A percentile compares a stretch with the other conserved stretches of the same genome.
Conservation (phyloP, 306 rosid genomes). For the Clitoria ternatea region DNA sequence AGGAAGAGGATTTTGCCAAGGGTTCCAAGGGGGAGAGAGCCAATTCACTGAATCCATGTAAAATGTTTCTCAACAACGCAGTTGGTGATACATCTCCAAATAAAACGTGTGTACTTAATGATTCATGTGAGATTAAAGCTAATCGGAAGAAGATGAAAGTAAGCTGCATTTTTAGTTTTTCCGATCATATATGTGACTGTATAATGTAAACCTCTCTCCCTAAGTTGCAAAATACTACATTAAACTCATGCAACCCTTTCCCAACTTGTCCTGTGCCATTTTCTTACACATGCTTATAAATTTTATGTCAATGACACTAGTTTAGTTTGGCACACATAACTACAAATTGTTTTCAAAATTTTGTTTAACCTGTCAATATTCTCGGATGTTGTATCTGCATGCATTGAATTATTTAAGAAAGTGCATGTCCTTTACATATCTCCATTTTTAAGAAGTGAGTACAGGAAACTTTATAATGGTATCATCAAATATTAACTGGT, state of each 20-base stretch:
- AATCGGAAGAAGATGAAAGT: conserved; percentile 86
- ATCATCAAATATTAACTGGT: neutral
- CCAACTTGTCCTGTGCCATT: neutral
- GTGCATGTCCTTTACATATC: neutral
- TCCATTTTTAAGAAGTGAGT: neutral
- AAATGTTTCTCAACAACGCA: conserved; percentile 24
- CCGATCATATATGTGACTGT: neutral
- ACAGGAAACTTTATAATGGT: neutral
- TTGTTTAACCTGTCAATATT: neutral
- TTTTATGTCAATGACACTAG: neutral
- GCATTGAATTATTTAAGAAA: conserved; percentile 7
- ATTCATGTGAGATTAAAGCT: conserved; percentile 43
- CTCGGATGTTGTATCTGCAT: neutral
- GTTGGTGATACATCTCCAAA: conserved; percentile 33
- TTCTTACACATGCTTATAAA: neutral
- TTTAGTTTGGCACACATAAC: neutral
- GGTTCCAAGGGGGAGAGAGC: conserved; percentile 38
- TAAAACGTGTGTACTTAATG: conserved; percentile 34
- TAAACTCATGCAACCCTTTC: neutral
- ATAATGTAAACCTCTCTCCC: neutral
- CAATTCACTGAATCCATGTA: conserved; percentile 26
- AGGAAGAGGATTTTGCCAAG: conserved; percentile 51
- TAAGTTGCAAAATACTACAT: neutral
- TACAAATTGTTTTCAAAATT: neutral
- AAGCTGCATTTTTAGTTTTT: conserved; percentile 7